Conservation (phyloP, 169 alveolate species). For the Eimeria praecox region DNA sequence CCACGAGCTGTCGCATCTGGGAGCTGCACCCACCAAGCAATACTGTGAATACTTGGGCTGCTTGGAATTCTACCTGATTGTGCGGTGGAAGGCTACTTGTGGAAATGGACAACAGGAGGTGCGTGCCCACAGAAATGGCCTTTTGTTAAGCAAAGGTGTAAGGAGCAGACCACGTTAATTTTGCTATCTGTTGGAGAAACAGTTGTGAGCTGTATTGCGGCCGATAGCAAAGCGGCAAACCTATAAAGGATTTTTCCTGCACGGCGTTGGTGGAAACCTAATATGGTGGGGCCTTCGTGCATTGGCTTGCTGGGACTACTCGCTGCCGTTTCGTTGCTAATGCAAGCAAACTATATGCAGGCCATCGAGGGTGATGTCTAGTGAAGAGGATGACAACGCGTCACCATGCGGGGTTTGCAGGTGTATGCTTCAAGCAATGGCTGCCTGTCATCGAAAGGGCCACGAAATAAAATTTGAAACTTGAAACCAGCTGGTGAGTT, state of each 20-base stretch:
- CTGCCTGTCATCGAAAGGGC: neutral
- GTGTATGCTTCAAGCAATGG: neutral
- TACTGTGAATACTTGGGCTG: neutral
- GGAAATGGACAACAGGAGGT: slow-evolving; percentile 24
- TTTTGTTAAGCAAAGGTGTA: neutral
- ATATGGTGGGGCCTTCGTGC: neutral
- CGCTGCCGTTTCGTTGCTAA: neutral
- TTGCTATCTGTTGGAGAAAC: neutral
- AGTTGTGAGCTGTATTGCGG: neutral
- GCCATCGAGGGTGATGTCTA: neutral
- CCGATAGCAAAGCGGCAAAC: neutral
- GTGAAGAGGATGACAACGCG: neutral
- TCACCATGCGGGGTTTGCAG: neutral
- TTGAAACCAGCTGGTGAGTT: neutral
- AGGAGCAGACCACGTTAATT: neutral
- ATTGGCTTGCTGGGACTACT: neutral
- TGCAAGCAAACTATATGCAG: neutral
- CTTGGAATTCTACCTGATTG: neutral
- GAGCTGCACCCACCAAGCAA: neutral
- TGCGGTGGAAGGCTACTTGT: neutral
- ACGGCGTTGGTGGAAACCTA: neutral
- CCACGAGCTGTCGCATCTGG: neutral
- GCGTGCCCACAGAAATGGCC: neutral
- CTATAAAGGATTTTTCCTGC: neutral
- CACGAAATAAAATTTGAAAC: neutral